Conservation (phyloP, 2,329 filamentous ascomycete species). For the Raffaelea albimanens region DNA sequence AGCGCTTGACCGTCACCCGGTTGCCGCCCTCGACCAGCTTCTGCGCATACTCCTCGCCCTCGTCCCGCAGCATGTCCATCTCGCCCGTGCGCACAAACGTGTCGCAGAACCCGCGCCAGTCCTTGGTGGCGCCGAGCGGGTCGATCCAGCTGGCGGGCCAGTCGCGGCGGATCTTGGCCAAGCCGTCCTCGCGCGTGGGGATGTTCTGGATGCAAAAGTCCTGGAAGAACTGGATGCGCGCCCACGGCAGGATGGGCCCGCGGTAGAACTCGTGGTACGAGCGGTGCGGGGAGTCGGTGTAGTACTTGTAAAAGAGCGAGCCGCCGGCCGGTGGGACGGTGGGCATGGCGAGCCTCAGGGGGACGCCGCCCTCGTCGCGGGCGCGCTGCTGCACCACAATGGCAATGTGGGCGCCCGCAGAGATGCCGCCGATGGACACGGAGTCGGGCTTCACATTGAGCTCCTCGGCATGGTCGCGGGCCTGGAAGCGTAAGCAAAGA, state of each 20-base stretch:
- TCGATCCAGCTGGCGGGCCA: constrained; percentile 15
- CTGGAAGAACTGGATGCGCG: constrained; percentile 26
- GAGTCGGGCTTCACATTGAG: constrained; percentile 23
- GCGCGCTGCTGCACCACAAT: constrained; percentile 26
- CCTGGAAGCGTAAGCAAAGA: constrained; percentile 11
- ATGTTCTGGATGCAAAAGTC: background rate
- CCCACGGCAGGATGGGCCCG: constrained; percentile 35
- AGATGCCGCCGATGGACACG: constrained; percentile 28
- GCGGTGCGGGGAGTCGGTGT: constrained; percentile 23
- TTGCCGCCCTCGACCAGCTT: constrained; percentile 6
- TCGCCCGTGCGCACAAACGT: constrained; percentile 10
- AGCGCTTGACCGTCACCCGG: constrained; percentile 8
- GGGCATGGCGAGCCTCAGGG: constrained; percentile 24
- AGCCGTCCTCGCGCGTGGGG: background rate
- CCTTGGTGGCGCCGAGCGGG: constrained; percentile 32
- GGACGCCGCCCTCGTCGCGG: constrained; percentile 24
- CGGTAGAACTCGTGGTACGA: constrained; percentile 15
- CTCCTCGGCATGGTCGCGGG: constrained; percentile 14
- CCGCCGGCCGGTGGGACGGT: constrained; percentile 21
- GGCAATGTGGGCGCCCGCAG: constrained; percentile 35
- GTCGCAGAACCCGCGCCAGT: constrained; percentile 31
- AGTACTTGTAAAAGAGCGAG: constrained; percentile 19
- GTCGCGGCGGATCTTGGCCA: background rate
- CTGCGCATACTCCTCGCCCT: constrained; percentile 11
- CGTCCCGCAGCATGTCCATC: constrained; percentile 10